Evolutionary conservation across 305 asterid genomes (phyloP).

Genomic region (Fraxinus sp.): DNA sequence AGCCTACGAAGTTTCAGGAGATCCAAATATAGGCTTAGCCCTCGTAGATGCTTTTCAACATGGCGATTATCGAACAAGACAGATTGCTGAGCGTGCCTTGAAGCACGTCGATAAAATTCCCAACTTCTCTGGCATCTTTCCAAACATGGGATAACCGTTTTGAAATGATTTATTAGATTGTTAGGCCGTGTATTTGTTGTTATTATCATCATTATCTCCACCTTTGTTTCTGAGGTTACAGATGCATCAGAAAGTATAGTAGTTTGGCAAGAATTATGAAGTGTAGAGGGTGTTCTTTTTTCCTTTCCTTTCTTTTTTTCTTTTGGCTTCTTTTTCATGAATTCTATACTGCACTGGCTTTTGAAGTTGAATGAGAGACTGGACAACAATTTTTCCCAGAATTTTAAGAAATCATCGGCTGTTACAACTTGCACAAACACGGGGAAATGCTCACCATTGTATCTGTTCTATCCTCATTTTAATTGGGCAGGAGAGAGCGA

Average conservation of each 20-base stretch:
- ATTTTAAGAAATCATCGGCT: not conserved
- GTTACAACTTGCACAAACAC: not conserved
- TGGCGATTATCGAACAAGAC: constrained; percentile 79
- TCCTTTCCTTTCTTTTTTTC: constrained; percentile 4
- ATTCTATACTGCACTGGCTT: constrained; percentile 15
- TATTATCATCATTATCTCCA: constrained; percentile 2
- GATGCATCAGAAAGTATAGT: constrained; percentile 18
- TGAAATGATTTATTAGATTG: constrained; percentile 15
- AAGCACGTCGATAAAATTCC: constrained; percentile 80
- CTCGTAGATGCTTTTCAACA: constrained; percentile 89
- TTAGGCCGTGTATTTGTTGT: constrained; percentile 11
- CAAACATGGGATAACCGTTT: constrained; percentile 40
- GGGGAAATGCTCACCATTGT: not conserved
- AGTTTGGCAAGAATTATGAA: constrained; percentile 29
- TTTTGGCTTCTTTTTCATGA: constrained; percentile 4
- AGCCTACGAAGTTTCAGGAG: constrained; percentile 55
- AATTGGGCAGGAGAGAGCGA: not conserved
- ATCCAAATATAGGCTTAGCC: constrained; percentile 79
- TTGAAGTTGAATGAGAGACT: constrained; percentile 24
- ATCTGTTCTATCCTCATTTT: not conserved
- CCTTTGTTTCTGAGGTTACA: constrained; percentile 15
- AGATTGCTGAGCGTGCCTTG: constrained; percentile 87
- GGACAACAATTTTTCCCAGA: constrained; percentile 9
- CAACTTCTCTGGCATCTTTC: constrained; percentile 80
- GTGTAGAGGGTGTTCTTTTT: constrained; percentile 26